Base-by-base conservation (phyloP, 805 yeast genomes). In the Ogataea parapolymorpha region DNA sequence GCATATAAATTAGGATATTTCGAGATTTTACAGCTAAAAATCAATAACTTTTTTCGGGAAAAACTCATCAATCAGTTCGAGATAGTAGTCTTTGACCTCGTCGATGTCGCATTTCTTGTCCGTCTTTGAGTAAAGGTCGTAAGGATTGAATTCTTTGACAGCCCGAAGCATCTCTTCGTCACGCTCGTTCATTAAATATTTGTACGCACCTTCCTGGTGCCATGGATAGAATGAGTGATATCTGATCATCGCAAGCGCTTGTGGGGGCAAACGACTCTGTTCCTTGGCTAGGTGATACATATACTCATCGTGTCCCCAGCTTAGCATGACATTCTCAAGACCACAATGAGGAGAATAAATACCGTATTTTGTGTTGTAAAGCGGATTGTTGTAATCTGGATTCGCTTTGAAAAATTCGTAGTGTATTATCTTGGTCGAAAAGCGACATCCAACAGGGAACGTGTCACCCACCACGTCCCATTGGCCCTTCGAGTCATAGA, bases 401-500 rank as follows among this genome's bases (percentile, higher is more conserved):
- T 82, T 82, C 16, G 65, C 60, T 41, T 71, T 68, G 58, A 82
- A 82, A 47, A 72, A 76, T 26, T 79, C 82, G 32, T 79, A 73
- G 49, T 75, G 77, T 11, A 82, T 80, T 35, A 77, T 79, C 47
- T 74, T 72, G 42, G 72, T 72, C 51, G 77, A 79, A 53, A 71
- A 81, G 44, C 71, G 71, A 57, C 89, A 82, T 3, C 89, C 89
- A 18, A 82, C 85, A 0, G 88, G 85, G 53, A 82, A 82, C 3
- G 88, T 82, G 55, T 82, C 89, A 5, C 89, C 89, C 15, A 82
- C 89, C 23, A 82, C 89, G 55, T 82, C 87, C 88, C 88, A 82
- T 57, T 82, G 88, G 6, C 88, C 88, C 50, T 77, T 70, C 11
- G 86, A 80, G 50, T 80, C 87, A 53, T 75, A 82, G 49, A 81